Evolutionary conservation across 192 early-diverging fungal species (phyloP), one percentile per base, ranked within the genome.

Genomic region (Coemansia sp.): DNA sequence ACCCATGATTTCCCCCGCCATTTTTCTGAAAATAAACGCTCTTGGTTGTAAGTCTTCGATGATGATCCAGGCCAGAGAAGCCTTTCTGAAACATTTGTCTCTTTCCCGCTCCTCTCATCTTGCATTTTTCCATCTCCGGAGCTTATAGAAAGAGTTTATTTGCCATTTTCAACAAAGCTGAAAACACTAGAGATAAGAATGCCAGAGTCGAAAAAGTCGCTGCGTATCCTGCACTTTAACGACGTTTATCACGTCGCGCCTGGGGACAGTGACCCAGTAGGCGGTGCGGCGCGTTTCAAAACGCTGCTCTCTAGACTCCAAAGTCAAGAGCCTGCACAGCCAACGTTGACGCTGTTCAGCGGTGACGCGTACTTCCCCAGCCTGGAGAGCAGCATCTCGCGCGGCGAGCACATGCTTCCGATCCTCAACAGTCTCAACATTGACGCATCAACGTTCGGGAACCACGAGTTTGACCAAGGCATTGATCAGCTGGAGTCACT

Each of bases 391-490:
- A 83, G 82, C 54, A 77, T 89, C 19, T 86, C 86, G 11, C 77
- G 82, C 55, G 87, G 87, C 15, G 57, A 65, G 38, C 87, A 89
- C 40, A 87, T 89, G 85, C 79, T 82, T 1, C 83, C 83, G 0
- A 71, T 86, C 0, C 55, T 90, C 17, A 91, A 89, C 61, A 42
- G 59, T n/a, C 70, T 89, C 9, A 62, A 63, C 14, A 82, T 91
- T 25, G 81, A 86, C 25, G 87, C 79, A 2, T 70, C 88, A 4
- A 82, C 81, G 22, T 61, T 84, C 25, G 89, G 89, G n/a, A 91
- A 91, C 81, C 89, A 88, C 72, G 87, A 88, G 70, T 88, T 88
- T 75, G 88, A 91, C 71, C 88, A 87, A 47, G 89, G 89, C 5
- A 57, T 87, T 1, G 81, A 83, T 28, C 71, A 65, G 10, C 64